Conservation (phyloP, 2,329 filamentous ascomycete species). For the Monosporascus sp. region DNA sequence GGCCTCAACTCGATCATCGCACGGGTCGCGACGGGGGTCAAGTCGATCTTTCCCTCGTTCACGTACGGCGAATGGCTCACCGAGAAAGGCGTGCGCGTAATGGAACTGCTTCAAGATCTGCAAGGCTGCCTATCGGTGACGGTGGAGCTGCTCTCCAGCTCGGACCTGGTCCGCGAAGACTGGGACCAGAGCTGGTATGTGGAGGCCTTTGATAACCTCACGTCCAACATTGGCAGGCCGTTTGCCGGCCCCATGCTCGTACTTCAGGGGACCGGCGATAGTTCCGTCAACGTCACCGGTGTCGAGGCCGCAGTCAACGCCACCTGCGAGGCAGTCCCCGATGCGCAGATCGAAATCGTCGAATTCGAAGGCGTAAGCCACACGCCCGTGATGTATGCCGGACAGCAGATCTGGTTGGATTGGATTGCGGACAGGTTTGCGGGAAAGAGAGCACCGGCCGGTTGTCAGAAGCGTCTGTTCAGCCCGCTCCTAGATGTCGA, state of each 20-base stretch:
- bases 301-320: neutral
- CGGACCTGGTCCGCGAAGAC: neutral
- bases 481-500: neutral
- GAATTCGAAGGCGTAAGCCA: constrained; percentile 2
- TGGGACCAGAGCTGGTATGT: constrained; percentile 1
- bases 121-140: constrained; percentile 1
- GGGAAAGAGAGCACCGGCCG: neutral
- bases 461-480: neutral
- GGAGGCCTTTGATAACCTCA: neutral
- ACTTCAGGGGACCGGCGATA: neutral
- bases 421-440: constrained; percentile 2
- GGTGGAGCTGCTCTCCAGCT: neutral
- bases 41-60: constrained; percentile 1
- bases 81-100: neutral
- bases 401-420: constrained; percentile 3
- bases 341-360: neutral
- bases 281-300: neutral
- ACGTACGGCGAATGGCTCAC: neutral
- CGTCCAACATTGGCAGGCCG: neutral
- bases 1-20: neutral
- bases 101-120: constrained; percentile 2
- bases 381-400: constrained; percentile 1
- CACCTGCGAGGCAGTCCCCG: constrained; percentile 3
- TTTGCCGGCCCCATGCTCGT: constrained; percentile 5
- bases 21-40: neutral